These are phyloP conservation scores for Gossypium schwendimanii DNA, from an alignment of 441 rosid species.

Conservation along the genomic window DNA sequence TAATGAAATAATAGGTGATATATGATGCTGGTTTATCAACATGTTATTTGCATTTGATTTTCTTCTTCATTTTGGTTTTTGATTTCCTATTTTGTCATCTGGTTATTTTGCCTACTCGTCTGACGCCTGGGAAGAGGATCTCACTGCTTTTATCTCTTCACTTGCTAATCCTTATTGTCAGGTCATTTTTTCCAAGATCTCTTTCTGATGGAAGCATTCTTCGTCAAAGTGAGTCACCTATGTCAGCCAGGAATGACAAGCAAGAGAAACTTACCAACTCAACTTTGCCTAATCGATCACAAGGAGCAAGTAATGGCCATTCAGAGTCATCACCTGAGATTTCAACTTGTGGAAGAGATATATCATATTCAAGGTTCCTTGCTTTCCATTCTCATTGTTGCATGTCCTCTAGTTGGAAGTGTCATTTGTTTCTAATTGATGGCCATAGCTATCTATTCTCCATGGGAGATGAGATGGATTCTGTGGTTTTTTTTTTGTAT, in stretches of 20 bases:
- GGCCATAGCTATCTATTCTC: not conserved
- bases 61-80: not conserved
- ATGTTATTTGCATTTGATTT: not conserved
- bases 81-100: not conserved
- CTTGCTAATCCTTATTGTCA: slow-evolving; percentile 27
- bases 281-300: slow-evolving; percentile 39
- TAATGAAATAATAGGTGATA: not conserved
- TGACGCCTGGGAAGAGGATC: not conserved
- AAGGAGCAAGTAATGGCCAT: slow-evolving; percentile 30
- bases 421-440: not conserved
- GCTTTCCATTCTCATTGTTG: slow-evolving; percentile 16
- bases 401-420: not conserved
- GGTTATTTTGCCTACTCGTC: not conserved
- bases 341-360: slow-evolving; percentile 57
- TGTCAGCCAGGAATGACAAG: slow-evolving; percentile 40
- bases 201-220: slow-evolving; percentile 87
- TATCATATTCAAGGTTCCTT: slow-evolving; percentile 62
- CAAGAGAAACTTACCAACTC: slow-evolving; percentile 40
- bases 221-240: slow-evolving; percentile 37
- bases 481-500: not conserved
- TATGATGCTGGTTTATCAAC: not conserved
- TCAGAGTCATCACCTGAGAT: slow-evolving; percentile 78
- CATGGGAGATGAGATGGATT: slow-evolving; percentile 8
- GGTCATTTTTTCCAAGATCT: slow-evolving; percentile 70
- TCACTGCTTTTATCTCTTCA: not conserved